Base-by-base conservation (phyloP, 768 basidiomycete species). In the Mycena vulgaris region DNA sequence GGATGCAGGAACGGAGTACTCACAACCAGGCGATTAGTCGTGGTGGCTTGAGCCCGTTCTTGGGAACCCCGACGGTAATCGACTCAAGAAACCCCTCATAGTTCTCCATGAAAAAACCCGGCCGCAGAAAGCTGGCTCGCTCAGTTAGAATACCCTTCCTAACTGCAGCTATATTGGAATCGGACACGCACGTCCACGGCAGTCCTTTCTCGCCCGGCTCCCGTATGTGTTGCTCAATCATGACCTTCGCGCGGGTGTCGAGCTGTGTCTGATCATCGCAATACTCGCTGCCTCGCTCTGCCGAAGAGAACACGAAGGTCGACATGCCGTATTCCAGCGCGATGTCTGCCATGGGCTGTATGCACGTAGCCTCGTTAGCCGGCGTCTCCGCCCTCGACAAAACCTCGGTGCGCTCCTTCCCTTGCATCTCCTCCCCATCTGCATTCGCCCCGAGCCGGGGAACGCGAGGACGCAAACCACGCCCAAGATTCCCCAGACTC, bases 371-470 rank as follows among this genome's bases (percentile, higher is more conserved):
- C 25, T 2, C 30, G 7, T 31, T 14, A 33, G n/a, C 5, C 27
- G 8, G n/a, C n/a, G n/a, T n/a, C n/a, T n/a, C n/a, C 17, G 51
- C 51, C 48, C 48, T 19, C 6, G 48, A 49, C 3, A 5, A 7
- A 49, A 5, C 19, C 25, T 14, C 11, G 27, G 25, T 21, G 11
- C 48, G 3, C 30, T n/a, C 84, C 75, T 81, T 84, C 21, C 84
- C 84, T 56, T 85, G 84, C 27, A 71, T 75, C 67, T 81, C 80
- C 65, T 81, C 83, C 3, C 80, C 82, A 42, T 83, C 81, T 11
- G 81, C 80, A 61, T 79, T 79, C 10, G 78, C 81, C 19, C 84
- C 83, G 19, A 85, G 79, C 25, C 84, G 1, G 84, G 83, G 66
- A 77, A 85, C 10, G 78, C 80, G 3, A 84, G 75, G 37, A 81